Base-by-base conservation (phyloP, 1,284 basidiomycete genomes). In the Malassezia globosa region DNA sequence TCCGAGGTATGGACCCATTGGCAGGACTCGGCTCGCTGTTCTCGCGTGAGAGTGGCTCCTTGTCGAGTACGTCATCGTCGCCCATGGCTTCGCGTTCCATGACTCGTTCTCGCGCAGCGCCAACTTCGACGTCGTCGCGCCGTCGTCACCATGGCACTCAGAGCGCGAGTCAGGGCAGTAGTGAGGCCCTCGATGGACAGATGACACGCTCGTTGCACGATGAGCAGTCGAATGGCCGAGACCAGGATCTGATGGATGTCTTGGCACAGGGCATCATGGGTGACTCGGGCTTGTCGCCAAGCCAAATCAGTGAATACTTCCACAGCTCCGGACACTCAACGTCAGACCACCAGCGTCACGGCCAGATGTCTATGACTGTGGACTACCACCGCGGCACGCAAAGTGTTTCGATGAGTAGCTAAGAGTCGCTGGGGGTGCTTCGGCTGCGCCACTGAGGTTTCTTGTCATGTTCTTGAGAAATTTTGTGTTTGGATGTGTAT, bases 301-400 rank as follows among this genome's bases (percentile, higher is more conserved):
- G 37, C n/a, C 50, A 52, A 40, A 36, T 52, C 24, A 43, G 27
- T 35, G 13, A 23, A n/a, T 51, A 51, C 39, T 46, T 34, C 16
- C 29, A 31, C 29, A 31, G 29, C 16, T 11, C 11, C 11, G 29
- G 29, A 11, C 11, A 13, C 11, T 13, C 11, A 16, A 31, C 29
- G 11, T 31, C 29, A 16, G 29, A 31, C 29, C 29, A 31, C 31
- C 29, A 35, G 11, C 24, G 41, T 18, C 42, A 41, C 14, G 48
- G 39, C 25, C 25, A 23, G 29, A 25, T 34, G 31, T 46, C 38
- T n/a, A 34, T 27, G n/a, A 46, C 49, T 33, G 19, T 52, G 22
- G n/a, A 47, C 38, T 41, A 22, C 27, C 25, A 41, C 29, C 35
- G 31, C 8, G 40, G 34, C 16, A 7, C 22, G 7, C 39, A 46